Evolutionary conservation across 345 rosid genomes (phyloP).

Genomic region (Pistacia vera): DNA sequence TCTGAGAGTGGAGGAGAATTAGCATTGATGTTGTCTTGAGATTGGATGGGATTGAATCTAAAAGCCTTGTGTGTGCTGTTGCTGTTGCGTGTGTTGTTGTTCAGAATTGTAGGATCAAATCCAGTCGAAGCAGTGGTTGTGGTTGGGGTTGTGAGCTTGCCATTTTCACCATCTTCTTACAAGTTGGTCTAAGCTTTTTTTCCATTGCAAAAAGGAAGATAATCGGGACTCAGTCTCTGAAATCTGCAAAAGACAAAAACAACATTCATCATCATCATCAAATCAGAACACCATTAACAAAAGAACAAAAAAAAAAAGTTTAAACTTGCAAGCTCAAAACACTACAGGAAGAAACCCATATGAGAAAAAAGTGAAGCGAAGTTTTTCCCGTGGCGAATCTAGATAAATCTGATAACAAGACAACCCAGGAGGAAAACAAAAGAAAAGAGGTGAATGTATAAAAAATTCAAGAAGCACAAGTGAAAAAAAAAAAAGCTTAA

Average conservation of each 20-base stretch:
- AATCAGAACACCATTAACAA: not conserved
- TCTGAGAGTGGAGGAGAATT: constrained; percentile 29
- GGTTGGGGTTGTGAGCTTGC: constrained; percentile 11
- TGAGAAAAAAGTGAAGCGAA: too few species aligned
- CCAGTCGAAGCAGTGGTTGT: not conserved
- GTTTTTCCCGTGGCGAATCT: too few species aligned
- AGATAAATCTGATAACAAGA: too few species aligned
- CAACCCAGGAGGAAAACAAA: too few species aligned
- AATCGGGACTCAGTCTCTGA: constrained; percentile 68
- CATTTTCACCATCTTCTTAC: constrained; percentile 9
- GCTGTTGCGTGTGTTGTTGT: not conserved
- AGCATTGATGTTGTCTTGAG: constrained; percentile 31
- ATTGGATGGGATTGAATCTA: constrained; percentile 41
- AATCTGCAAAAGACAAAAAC: constrained; percentile 36
- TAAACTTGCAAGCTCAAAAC: too few species aligned
- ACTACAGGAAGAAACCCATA: too few species aligned
- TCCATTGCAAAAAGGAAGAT: constrained; percentile 45
- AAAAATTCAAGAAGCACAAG: too few species aligned
- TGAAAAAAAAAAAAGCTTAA: too few species aligned
- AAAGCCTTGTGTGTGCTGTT: constrained; percentile 32
- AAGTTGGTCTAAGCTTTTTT: constrained; percentile 41
- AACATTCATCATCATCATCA: not conserved
- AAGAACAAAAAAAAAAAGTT: not conserved
- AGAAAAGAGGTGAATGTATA: too few species aligned
- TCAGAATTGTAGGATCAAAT: constrained; percentile 17